phyloP scores from a whole-genome alignment of 1,284 basidiomycete genomes.

The Sporisorium sorghi region DNA sequence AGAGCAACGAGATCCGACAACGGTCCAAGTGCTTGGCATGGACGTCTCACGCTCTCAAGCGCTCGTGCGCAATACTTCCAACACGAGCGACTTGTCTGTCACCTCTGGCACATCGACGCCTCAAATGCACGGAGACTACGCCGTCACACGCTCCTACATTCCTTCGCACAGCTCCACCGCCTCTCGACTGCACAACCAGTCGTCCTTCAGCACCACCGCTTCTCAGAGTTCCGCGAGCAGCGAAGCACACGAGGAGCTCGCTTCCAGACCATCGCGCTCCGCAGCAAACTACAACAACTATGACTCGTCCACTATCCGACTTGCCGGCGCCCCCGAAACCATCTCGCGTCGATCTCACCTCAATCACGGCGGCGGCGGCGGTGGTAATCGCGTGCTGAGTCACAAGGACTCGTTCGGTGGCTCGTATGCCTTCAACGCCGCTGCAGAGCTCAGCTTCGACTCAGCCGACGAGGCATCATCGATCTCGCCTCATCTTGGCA shows the following conservation, averaged over 20 bases:
- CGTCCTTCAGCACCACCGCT: constrained; percentile 38
- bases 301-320: constrained; percentile 14
- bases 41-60: constrained; percentile 27
- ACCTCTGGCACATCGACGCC: constrained; percentile 35
- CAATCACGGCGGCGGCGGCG: constrained; percentile 21
- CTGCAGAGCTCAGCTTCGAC: constrained; percentile 15
- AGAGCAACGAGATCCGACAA: constrained; percentile 18
- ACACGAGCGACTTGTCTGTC: constrained; percentile 19
- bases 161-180: constrained; percentile 26
- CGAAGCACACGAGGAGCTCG: constrained; percentile 41
- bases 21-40: constrained; percentile 45
- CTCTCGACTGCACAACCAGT: constrained; percentile 32
- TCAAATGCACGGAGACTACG: constrained; percentile 32
- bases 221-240: constrained; percentile 35
- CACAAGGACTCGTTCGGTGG: constrained; percentile 54
- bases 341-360: constrained; percentile 23
- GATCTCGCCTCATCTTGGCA: background rate
- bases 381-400: constrained; percentile 28
- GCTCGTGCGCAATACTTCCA: constrained; percentile 31
- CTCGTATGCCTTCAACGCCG: constrained; percentile 24
- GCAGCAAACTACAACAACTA: constrained; percentile 11
- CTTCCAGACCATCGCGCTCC: constrained; percentile 18
- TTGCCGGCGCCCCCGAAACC: constrained; percentile 18
- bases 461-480: constrained; percentile 22
- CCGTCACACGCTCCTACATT: constrained; percentile 29